Percentiles rank a stretch among this genome's conserved stretches.
Evolutionary conservation across 768 basidiomycete genomes (phyloP).

Genomic region (Cystobasidium onofrii): DNA sequence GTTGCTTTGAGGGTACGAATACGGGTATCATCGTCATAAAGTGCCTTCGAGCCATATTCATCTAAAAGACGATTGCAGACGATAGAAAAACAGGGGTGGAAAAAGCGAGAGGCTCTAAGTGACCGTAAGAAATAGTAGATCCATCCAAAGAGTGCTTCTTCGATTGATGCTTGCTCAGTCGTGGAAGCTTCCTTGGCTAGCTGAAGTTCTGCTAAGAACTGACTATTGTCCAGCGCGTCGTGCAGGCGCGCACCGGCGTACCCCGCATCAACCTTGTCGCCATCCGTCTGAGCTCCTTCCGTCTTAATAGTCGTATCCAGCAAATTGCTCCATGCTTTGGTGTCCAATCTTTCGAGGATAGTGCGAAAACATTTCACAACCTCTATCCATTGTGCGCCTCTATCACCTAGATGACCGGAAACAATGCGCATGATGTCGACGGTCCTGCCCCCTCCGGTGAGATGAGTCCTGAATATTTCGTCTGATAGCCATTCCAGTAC

Average conservation of each 20-base stretch:
- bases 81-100: conserved; percentile 16
- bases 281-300: not conserved
- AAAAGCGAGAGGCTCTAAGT: not conserved
- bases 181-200: not conserved
- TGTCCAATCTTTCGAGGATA: conserved; percentile 11
- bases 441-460: not conserved
- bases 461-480: not conserved
- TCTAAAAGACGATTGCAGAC: conserved; percentile 13
- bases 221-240: conserved; percentile 24
- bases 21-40: not conserved
- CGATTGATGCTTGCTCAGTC: not conserved
- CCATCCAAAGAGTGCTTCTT: conserved; percentile 25
- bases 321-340: conserved; percentile 16
- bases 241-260: conserved; percentile 24
- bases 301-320: not conserved
- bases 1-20: not conserved
- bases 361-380: conserved; percentile 7
- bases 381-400: conserved; percentile 17
- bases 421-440: conserved; percentile 22
- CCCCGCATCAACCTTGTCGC: conserved; percentile 6
- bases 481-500: not conserved
- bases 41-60: not conserved
- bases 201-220: not conserved
- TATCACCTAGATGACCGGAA: conserved; percentile 23
- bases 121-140: conserved; percentile 20